Base-by-base conservation (phyloP, 768 basidiomycete genomes). In the Leccinum broughii region DNA sequence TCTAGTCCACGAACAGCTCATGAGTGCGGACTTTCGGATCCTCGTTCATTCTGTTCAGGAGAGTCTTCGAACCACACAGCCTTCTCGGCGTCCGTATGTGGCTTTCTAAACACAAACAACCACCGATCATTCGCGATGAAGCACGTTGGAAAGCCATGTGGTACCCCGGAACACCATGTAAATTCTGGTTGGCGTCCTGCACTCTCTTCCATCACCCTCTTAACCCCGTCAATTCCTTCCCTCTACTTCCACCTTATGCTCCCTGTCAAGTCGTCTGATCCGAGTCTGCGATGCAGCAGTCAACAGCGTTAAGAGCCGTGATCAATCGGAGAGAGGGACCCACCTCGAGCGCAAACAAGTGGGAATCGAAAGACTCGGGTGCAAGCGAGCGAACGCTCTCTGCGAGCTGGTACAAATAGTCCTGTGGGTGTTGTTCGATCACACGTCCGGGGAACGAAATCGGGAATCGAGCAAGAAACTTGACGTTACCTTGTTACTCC, bases 391-490 rank as follows among this genome's bases (percentile, higher is more conserved):
- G 80, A 0, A 98, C 83, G 0, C 91, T 84, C 17, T 83, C 79
- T 0, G 86, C 87, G 1, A 98, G 85, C 11, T 84, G 79, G 69
- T 88, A 96, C 3, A 97, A 77, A 68, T 98, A 98, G 37, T 97
- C 94, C 93, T 95, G 62, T 26, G 3, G 20, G 4, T 26, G 30
- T 48, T 14, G 26, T 28, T 22, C 20, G 13, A 35, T 22, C 20
- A 37, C 41, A 10, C 41, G n/a, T 17, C 3, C 17, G 9, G 41
- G 41, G 41, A 26, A n/a, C 8, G 41, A 44, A 44, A 44, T 44
- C n/a, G n/a, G 9, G n/a, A 44, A 10, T 4, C 2, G 39, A n/a
- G 44, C 2, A 24, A 9, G 26, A 4, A 11, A 20, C 14, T 4
- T 3, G 6, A 28, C 10, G 28, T n/a, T 46, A 90, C 94, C 79